Conservation (phyloP, 352 stramenopile species). For the Globisporangium spinosum region DNA sequence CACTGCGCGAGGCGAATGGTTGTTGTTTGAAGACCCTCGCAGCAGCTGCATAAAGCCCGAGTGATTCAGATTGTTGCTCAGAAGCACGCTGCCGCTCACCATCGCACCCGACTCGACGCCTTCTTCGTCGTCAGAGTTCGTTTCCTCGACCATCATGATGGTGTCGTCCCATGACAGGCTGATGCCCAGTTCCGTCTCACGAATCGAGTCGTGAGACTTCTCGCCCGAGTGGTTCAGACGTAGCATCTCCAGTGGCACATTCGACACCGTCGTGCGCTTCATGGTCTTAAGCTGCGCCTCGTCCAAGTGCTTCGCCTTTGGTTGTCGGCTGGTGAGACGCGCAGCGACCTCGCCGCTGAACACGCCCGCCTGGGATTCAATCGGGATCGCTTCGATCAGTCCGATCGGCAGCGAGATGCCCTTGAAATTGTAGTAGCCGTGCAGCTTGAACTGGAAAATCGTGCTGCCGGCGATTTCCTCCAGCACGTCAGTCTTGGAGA, state of each 20-base stretch:
- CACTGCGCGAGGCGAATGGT: constrained; percentile 28
- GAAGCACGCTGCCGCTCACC: constrained; percentile 43
- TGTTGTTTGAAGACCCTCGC: constrained; percentile 32
- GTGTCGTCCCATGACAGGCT: constrained; percentile 69
- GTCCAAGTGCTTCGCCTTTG: constrained; percentile 66
- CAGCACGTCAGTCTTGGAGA: constrained; percentile 39
- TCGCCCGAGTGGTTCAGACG: constrained; percentile 60
- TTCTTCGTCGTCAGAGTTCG: constrained; percentile 33
- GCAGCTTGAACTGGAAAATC: constrained; percentile 80
- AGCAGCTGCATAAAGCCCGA: constrained; percentile 58
- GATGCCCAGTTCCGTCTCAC: constrained; percentile 75
- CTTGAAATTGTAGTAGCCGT: constrained; percentile 85
- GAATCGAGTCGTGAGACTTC: constrained; percentile 73
- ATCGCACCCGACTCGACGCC: constrained; percentile 27
- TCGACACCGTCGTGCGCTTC: constrained; percentile 43
- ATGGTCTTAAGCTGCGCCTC: constrained; percentile 40
- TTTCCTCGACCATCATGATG: constrained; percentile 70
- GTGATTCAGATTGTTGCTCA: constrained; percentile 57
- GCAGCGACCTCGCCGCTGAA: constrained; percentile 35
- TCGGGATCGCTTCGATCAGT: constrained; percentile 74
- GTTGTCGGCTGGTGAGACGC: constrained; percentile 30
- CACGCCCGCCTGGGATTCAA: constrained; percentile 53
- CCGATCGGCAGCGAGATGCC: constrained; percentile 79
- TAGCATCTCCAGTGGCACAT: constrained; percentile 55
- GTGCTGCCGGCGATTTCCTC: constrained; percentile 46